Conservation (phyloP, 1,139 yeast species). For the Geotrichum armillariae region DNA sequence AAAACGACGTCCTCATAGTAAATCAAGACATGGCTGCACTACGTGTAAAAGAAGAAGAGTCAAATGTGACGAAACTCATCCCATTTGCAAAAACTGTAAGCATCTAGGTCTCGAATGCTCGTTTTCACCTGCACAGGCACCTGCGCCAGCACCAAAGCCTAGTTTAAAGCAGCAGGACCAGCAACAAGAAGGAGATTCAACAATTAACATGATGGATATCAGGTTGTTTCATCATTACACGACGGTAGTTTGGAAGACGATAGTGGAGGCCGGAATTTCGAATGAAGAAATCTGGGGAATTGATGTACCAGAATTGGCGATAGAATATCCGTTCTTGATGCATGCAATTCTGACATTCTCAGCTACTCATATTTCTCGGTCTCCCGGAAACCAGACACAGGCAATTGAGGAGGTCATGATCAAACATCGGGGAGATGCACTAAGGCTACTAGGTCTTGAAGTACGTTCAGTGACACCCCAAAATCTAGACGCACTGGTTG, state of each 20-base stretch:
- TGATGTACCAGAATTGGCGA: conserved; percentile 86
- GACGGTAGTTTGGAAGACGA: conserved; percentile 79
- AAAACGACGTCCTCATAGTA: conserved; percentile 59
- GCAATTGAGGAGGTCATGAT: conserved; percentile 71
- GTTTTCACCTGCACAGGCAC: conserved; percentile 26
- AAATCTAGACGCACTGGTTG: conserved; percentile 90
- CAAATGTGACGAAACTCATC: conserved; percentile 87
- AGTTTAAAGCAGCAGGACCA: too few species aligned
- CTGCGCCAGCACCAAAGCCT: conserved; percentile 32
- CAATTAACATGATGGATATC: conserved; percentile 78
- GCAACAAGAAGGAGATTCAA: too few species aligned
- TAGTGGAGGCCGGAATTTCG: conserved; percentile 87
- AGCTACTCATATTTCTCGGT: conserved; percentile 83
- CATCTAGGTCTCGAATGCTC: conserved; percentile 75
- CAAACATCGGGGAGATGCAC: conserved; percentile 83
- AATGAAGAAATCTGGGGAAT: conserved; percentile 84
- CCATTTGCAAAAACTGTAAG: conserved; percentile 74
- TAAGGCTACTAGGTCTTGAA: conserved; percentile 76
- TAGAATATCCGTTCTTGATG: conserved; percentile 87
- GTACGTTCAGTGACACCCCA: conserved; percentile 79
- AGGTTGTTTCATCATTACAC: conserved; percentile 86
- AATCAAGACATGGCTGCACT: conserved; percentile 83
- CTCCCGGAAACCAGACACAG: conserved; percentile 35
- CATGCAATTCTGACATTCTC: conserved; percentile 86
- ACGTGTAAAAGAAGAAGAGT: conserved; percentile 88